Percentiles rank a stretch among this genome's conserved stretches.
phyloP scores from a whole-genome alignment of 352 stramenopile species.

The Phytophthora chlamydospora region DNA sequence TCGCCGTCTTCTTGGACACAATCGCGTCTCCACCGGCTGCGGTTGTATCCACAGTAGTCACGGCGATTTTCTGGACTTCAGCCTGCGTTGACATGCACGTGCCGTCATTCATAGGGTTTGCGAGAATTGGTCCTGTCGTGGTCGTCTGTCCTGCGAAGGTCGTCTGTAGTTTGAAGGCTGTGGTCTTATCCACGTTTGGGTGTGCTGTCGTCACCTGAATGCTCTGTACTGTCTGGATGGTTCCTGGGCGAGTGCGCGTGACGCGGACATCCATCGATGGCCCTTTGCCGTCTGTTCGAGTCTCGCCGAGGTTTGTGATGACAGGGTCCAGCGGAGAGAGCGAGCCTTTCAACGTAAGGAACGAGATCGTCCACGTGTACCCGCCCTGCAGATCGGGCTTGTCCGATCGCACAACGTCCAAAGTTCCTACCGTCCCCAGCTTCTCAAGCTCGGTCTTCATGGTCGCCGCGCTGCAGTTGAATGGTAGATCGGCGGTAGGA shows the following conservation, averaged over 20 bases:
- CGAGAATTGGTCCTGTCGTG: slow-evolving; percentile 85
- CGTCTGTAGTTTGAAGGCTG: slow-evolving; percentile 55
- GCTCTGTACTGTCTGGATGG: slow-evolving; percentile 68
- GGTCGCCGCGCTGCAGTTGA: slow-evolving; percentile 71
- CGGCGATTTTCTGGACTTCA: slow-evolving; percentile 92
- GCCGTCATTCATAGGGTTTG: slow-evolving; percentile 67
- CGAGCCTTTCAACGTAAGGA: slow-evolving; percentile 75
- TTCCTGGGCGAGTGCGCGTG: slow-evolving; percentile 49
- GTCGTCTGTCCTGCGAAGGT: slow-evolving; percentile 49
- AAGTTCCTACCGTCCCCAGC: slow-evolving; percentile 50
- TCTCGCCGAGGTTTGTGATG: slow-evolving; percentile 51
- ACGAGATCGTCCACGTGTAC: slow-evolving; percentile 96
- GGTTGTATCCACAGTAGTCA: slow-evolving; percentile 92
- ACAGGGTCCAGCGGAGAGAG: slow-evolving; percentile 43
- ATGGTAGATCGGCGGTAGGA: slow-evolving; percentile 76
- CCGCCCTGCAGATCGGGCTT: slow-evolving; percentile 83
- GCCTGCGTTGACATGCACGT: slow-evolving; percentile 65
- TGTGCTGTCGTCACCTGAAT: slow-evolving; percentile 64
- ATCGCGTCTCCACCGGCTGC: slow-evolving; percentile 85
- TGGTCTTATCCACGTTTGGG: slow-evolving; percentile 36
- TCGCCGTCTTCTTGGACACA: slow-evolving; percentile 85
- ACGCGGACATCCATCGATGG: slow-evolving; percentile 59
- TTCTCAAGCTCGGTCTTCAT: slow-evolving; percentile 73
- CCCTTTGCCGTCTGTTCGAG: slow-evolving; percentile 41
- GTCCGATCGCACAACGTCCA: slow-evolving; percentile 66